Conservation (phyloP, 495 filamentous ascomycete genomes). For the Durotheca rogersii region DNA sequence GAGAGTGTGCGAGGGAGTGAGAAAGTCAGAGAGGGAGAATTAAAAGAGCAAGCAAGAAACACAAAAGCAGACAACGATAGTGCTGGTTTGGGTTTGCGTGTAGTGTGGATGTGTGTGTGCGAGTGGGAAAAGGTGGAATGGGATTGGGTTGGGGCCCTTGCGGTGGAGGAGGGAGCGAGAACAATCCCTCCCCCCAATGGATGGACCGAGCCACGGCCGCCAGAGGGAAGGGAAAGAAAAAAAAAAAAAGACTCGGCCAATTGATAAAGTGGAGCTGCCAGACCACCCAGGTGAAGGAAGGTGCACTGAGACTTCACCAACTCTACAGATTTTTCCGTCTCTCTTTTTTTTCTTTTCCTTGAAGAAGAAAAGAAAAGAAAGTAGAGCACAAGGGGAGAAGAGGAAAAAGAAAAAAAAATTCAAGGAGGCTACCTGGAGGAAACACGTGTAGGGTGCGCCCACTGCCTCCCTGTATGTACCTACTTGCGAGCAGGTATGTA, state of each 20-base stretch:
- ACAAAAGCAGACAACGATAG: slow-evolving; percentile 62
- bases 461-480: too few relatives aligned
- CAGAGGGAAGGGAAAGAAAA: too few relatives aligned
- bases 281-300: too few relatives aligned
- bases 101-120: slow-evolving; percentile 51
- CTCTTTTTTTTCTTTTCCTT: too few relatives aligned
- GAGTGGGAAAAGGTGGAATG: slow-evolving; percentile 39
- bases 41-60: slow-evolving; percentile 46
- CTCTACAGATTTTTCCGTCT: too few relatives aligned
- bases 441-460: too few relatives aligned
- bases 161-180: slow-evolving; percentile 17
- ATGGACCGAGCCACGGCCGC: slow-evolving; percentile 19
- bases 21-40: slow-evolving; percentile 44
- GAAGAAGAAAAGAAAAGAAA: slow-evolving; percentile 19
- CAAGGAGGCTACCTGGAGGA: too few relatives aligned
- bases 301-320: slow-evolving; percentile 19
- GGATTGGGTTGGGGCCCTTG: slow-evolving; percentile 27
- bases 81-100: slow-evolving; percentile 41
- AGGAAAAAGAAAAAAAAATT: too few relatives aligned
- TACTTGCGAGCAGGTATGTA: too few relatives aligned
- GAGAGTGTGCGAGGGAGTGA: slow-evolving; percentile 47
- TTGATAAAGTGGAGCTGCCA: slow-evolving; percentile 27
- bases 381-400: too few relatives aligned
- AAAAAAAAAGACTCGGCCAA: too few relatives aligned
- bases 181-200: slow-evolving; percentile 7